phyloP scores from a whole-genome alignment of 495 filamentous ascomycete species.

The Annulohypoxylon stygium region DNA sequence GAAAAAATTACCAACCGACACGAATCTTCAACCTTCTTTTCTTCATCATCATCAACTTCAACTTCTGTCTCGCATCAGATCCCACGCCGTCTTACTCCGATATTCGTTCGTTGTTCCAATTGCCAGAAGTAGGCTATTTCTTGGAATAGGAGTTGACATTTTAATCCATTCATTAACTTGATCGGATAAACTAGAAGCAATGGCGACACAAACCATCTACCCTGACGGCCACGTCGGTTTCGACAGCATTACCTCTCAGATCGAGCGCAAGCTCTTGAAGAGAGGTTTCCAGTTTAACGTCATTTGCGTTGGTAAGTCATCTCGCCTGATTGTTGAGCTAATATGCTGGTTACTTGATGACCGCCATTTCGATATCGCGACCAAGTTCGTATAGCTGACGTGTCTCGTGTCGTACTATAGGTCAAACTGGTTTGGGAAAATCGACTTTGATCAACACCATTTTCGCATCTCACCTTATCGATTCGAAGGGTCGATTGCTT shows the following conservation, averaged over 20 bases:
- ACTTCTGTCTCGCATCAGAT: slow-evolving; percentile 32
- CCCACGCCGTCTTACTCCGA: slow-evolving; percentile 34
- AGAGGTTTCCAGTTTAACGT: slow-evolving; percentile 99
- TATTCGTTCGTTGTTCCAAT: slow-evolving; percentile 47
- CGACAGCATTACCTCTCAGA: slow-evolving; percentile 98
- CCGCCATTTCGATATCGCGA: slow-evolving; percentile 16
- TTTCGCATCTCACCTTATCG: slow-evolving; percentile 99
- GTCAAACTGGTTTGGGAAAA: slow-evolving; percentile 98
- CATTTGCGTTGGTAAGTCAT: slow-evolving; percentile 94
- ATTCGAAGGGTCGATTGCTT: slow-evolving; percentile 93
- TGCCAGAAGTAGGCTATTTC: slow-evolving; percentile 55
- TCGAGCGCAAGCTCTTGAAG: slow-evolving; percentile 99
- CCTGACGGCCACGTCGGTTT: slow-evolving; percentile 98
- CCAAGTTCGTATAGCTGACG: slow-evolving; percentile 51
- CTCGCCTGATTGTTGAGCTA: slow-evolving; percentile 5
- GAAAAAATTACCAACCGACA: slow-evolving; percentile 44
- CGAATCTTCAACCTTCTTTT: slow-evolving; percentile 40
- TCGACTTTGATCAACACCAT: slow-evolving; percentile 99
- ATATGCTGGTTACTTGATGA: background rate
- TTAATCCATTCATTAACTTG: slow-evolving; percentile 43
- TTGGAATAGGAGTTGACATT: slow-evolving; percentile 59
- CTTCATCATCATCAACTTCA: slow-evolving; percentile 46
- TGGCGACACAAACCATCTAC: slow-evolving; percentile 73
- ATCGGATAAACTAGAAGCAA: slow-evolving; percentile 49
- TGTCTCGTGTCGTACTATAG: slow-evolving; percentile 64